phyloP scores from a whole-genome alignment of 208 protist species.

The Acanthamoeba quina region DNA sequence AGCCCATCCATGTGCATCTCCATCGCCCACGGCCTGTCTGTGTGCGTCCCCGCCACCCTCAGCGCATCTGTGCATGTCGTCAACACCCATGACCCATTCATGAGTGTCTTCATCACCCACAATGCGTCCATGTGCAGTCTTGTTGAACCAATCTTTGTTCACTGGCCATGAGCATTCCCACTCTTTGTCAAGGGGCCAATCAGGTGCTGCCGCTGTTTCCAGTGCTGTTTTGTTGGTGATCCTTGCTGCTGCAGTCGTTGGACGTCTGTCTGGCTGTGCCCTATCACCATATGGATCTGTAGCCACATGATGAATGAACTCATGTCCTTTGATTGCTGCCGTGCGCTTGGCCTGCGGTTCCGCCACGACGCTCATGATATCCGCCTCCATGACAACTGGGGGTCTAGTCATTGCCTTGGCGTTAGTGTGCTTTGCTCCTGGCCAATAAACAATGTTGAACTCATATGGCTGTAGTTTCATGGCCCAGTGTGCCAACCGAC shows the following conservation, averaged over 20 bases:
- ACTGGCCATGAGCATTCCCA: not conserved
- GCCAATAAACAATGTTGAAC: not conserved
- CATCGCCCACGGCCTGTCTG: no score
- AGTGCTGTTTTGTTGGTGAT: not conserved
- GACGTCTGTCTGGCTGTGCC: not conserved
- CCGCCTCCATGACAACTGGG: not conserved
- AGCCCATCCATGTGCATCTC: no score
- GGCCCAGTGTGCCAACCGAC: not conserved
- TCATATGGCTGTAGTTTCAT: conserved; percentile 15
- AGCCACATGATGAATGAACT: not conserved
- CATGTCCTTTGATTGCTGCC: not conserved
- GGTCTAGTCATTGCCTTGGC: not conserved
- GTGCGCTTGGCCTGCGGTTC: not conserved
- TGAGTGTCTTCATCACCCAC: no score
- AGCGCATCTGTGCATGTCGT: no score
- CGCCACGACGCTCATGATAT: not conserved
- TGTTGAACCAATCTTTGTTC: not conserved
- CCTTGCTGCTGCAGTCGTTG: no score
- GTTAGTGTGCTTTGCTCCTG: not conserved
- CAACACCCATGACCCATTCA: no score
- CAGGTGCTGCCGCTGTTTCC: no score
- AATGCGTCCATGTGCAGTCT: no score
- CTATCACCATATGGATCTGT: not conserved
- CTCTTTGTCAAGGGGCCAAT: not conserved
- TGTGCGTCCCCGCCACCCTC: no score